Conservation (phyloP, 345 rosid genomes). For the Alliaria petiolata region DNA sequence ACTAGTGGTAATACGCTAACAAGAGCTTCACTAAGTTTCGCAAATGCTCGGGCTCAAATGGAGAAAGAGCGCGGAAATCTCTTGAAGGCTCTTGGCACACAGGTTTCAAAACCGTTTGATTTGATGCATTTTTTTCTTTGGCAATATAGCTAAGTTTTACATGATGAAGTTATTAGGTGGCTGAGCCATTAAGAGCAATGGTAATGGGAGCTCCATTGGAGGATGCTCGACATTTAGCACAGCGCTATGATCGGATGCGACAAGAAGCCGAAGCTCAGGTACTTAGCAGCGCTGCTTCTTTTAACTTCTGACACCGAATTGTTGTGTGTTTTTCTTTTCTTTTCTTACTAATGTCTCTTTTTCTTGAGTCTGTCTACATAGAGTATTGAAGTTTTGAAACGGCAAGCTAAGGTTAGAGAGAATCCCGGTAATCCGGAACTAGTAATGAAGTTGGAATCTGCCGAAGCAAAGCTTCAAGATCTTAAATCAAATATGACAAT, state of each 20-base stretch:
- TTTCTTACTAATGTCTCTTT: neutral
- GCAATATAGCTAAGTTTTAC: constrained; percentile 16
- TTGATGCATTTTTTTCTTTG: too few relatives aligned
- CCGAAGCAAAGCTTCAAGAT: constrained; percentile 76
- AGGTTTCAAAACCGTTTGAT: constrained; percentile 40
- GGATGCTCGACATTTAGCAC: constrained; percentile 97
- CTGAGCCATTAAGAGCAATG: constrained; percentile 95
- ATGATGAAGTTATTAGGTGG: constrained; percentile 52
- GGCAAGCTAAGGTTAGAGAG: constrained; percentile 78
- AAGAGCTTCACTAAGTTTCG: constrained; percentile 64
- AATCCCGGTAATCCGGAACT: constrained; percentile 60
- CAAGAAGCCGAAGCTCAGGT: constrained; percentile 98
- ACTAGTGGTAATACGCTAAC: constrained; percentile 76
- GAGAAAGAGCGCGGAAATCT: constrained; percentile 83
- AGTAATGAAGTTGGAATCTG: constrained; percentile 67
- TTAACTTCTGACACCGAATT: neutral
- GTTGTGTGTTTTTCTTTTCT: too few relatives aligned
- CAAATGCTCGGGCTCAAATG: constrained; percentile 74
- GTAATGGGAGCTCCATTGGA: constrained; percentile 91
- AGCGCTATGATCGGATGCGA: constrained; percentile 85
- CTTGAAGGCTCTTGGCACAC: constrained; percentile 86
- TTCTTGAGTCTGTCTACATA: constrained; percentile 47
- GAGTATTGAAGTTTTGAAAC: constrained; percentile 82
- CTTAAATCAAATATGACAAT: constrained; percentile 68
- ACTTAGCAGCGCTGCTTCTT: constrained; percentile 11